These are phyloP conservation scores for Colletotrichum acutatum DNA, from an alignment of 2,329 filamentous ascomycete genomes.

Conservation along the genomic window DNA sequence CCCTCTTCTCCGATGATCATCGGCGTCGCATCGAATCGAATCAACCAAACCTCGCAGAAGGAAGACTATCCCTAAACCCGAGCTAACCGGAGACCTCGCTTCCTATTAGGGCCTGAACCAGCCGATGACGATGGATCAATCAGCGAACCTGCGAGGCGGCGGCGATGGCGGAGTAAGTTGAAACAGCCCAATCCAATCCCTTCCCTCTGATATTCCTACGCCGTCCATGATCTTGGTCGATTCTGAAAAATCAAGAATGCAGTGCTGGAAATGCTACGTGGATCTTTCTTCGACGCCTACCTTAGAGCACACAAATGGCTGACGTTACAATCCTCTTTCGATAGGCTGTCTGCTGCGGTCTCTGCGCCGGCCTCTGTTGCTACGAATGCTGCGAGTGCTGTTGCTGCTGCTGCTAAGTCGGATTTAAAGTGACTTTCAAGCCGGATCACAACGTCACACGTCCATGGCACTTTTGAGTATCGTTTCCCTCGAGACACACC, in stretches of 20 bases:
- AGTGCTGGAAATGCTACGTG: no score
- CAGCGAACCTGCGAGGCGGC: conserved; percentile 41
- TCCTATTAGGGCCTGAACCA: conserved; percentile 44
- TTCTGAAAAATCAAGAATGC: background rate
- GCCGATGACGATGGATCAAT: conserved; percentile 46
- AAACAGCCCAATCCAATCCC: background rate
- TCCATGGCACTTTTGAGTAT: no score
- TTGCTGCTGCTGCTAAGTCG: conserved; percentile 38
- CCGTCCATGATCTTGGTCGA: background rate
- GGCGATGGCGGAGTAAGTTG: conserved; percentile 49
- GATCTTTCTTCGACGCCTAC: no score
- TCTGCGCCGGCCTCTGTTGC: conserved; percentile 53
- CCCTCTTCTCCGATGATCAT: background rate
- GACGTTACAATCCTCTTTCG: background rate
- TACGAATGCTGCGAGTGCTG: conserved; percentile 49
- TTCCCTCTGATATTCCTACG: background rate
- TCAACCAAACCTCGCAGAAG: background rate
- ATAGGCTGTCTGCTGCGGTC: conserved; percentile 51
- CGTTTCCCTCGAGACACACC: no score
- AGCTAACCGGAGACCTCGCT: background rate
- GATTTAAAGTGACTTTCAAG: no score
- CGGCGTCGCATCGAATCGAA: background rate
- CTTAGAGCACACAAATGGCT: conserved; percentile 18
- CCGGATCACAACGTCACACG: no score
- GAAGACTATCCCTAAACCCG: no score